Evolutionary conservation across 495 filamentous ascomycete genomes (phyloP).

Genomic region (Umbilicaria muhlenbergii): DNA sequence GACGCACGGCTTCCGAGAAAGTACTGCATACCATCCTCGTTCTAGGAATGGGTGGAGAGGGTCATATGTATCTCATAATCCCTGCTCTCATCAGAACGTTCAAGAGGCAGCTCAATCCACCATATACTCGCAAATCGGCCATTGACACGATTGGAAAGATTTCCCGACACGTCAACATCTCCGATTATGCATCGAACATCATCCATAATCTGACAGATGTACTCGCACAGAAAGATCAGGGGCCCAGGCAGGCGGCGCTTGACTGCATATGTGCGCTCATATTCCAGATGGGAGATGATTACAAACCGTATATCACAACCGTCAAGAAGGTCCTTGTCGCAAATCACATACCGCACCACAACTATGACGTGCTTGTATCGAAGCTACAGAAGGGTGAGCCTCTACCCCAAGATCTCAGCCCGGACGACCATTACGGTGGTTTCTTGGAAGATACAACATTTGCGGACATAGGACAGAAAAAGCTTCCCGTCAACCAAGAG

Average conservation of each 20-base stretch:
- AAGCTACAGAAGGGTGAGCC: slow-evolving; percentile 90
- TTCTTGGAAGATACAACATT: slow-evolving; percentile 61
- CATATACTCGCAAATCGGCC: slow-evolving; percentile 63
- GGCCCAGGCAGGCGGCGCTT: slow-evolving; percentile 67
- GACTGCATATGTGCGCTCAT: slow-evolving; percentile 93
- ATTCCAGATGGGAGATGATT: slow-evolving; percentile 89
- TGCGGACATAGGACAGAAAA: slow-evolving; percentile 78
- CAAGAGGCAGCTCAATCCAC: slow-evolving; percentile 65
- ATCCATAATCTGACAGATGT: slow-evolving; percentile 79
- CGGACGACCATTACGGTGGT: slow-evolving; percentile 68
- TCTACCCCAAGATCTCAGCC: slow-evolving; percentile 83
- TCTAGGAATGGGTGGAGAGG: slow-evolving; percentile 89
- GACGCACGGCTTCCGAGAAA: slow-evolving; percentile 65
- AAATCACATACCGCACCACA: slow-evolving; percentile 63
- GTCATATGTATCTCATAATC: slow-evolving; percentile 98
- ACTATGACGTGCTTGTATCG: slow-evolving; percentile 78
- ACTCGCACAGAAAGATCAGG: slow-evolving; percentile 51
- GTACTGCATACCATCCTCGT: slow-evolving; percentile 90
- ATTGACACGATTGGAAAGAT: slow-evolving; percentile 91
- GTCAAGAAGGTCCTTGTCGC: slow-evolving; percentile 61
- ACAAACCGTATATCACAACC: slow-evolving; percentile 79
- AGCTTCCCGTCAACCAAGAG: slow-evolving; percentile 88
- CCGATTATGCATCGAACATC: slow-evolving; percentile 89
- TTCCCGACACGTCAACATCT: slow-evolving; percentile 94
- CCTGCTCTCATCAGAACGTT: slow-evolving; percentile 89